These are phyloP conservation scores for Madurella mycetomatis DNA, from an alignment of 2,329 filamentous ascomycete genomes.

Conservation along the genomic window DNA sequence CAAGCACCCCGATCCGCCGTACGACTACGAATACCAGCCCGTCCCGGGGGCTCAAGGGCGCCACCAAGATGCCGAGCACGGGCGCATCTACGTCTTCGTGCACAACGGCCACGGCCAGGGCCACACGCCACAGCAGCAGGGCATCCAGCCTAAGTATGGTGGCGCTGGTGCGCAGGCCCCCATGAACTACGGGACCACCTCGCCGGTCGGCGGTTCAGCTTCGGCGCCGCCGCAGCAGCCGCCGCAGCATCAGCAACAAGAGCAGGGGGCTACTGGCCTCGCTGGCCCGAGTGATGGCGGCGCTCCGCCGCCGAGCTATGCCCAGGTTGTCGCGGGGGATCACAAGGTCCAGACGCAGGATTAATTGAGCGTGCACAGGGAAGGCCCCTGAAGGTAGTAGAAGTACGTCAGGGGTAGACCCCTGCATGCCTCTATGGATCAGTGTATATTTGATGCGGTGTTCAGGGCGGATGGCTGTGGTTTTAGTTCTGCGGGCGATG, in stretches of 20 bases:
- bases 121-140: conserved; percentile 32
- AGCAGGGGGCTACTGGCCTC: conserved; percentile 24
- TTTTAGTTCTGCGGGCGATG: not conserved
- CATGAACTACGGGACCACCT: conserved; percentile 47
- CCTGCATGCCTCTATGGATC: not conserved
- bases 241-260: conserved; percentile 17
- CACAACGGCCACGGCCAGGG: conserved; percentile 38
- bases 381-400: not conserved
- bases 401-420: too few relatives aligned
- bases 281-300: conserved; percentile 36
- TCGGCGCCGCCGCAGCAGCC: not conserved
- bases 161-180: conserved; percentile 30
- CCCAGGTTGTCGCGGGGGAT: conserved; percentile 83
- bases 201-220: conserved; percentile 17
- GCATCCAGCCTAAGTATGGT: conserved; percentile 28
- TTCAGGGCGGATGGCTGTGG: not conserved
- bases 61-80: conserved; percentile 48
- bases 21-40: conserved; percentile 59
- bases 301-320: conserved; percentile 74
- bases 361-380: conserved; percentile 29
- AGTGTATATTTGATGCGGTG: too few relatives aligned
- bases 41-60: conserved; percentile 35
- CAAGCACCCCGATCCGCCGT: conserved; percentile 72
- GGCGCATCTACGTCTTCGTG: conserved; percentile 74
- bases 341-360: conserved; percentile 78